Evolutionary conservation across 257 asterid species (phyloP), one percentile per base, ranked within the genome.

Genomic region (Jasminum sambac): DNA sequence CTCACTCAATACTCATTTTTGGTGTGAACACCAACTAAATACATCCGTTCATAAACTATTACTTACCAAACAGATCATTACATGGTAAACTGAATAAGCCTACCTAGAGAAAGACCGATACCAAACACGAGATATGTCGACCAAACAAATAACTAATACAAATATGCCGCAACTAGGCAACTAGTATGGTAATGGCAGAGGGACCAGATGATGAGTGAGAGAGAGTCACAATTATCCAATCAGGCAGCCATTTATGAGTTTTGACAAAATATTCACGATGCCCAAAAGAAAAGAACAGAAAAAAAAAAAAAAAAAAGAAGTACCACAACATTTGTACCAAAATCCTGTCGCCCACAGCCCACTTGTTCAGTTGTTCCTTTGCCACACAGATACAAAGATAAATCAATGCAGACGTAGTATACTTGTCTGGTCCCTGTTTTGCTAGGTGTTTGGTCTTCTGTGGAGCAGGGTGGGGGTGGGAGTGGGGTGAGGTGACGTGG

Each of bases 401-500:
- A 36, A 36, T 30, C 48, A 10, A 25, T 46, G 17, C 5, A 68
- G 5, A 23, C 26, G 17, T 5, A 68, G 5, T 39, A 43, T 26
- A 43, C 62, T 16, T 73, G 61, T 70, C 73, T 86, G 90, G 90
- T 82, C 88, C 87, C 79, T 78, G 69, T 69, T 74, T 64, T 55
- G 72, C 84, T 77, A 76, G 84, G 82, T 79, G 89, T 83, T 88
- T 13, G 80, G 69, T 72, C 80, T 80, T 72, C 82, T 65, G 67
- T 68, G 52, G 4, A 58, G 0, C 13, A 8, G 36, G 36, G 36
- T 1, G 4, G 36, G 36, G 36, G 36, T 30, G 36, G 62, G 71
- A 68, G 74, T 64, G 67, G 52, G 68, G 72, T 66, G 80, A 13
- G 4, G 26, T 48, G 58, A 11, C 57, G 74, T 64, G 74, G 64